Conservation (phyloP, 1,284 basidiomycete genomes). For the Ustilago crameri region DNA sequence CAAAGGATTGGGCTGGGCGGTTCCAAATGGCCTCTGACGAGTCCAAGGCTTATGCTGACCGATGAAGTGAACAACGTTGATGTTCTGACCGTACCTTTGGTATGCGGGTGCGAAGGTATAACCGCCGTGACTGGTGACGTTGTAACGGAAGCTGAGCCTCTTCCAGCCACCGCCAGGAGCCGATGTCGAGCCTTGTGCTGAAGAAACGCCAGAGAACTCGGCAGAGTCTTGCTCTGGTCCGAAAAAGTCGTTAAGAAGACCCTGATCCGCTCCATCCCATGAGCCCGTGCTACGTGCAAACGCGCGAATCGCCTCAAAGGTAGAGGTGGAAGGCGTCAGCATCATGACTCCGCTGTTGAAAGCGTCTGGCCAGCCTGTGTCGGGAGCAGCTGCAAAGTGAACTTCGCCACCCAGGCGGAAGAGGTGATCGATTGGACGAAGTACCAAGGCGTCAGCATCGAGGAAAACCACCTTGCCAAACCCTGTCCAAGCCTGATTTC, state of each 20-base stretch:
- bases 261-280: constrained; percentile 98
- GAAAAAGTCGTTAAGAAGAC: constrained; percentile 91
- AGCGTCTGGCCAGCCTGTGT: constrained; percentile 98
- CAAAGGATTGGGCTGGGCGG: constrained; percentile 65
- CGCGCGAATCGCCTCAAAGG: constrained; percentile 79
- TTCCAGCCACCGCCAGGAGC: constrained; percentile 80
- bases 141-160: constrained; percentile 83
- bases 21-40: constrained; percentile 61
- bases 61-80: constrained; percentile 92
- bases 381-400: constrained; percentile 82
- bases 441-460: constrained; percentile 92
- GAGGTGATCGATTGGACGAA: constrained; percentile 69
- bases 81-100: constrained; percentile 86
- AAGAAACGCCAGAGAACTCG: not conserved
- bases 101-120: constrained; percentile 98
- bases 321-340: constrained; percentile 80
- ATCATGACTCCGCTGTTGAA: constrained; percentile 98
- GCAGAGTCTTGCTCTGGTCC: constrained; percentile 70
- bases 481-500: constrained; percentile 70
- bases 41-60: constrained; percentile 92
- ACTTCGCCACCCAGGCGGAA: constrained; percentile 42
- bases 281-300: constrained; percentile 81
- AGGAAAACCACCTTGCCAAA: constrained; percentile 92
- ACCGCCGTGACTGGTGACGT: constrained; percentile 95
- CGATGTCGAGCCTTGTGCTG: constrained; percentile 1